Conservation (phyloP, 805 yeast genomes). For the Starmera amethionina region DNA sequence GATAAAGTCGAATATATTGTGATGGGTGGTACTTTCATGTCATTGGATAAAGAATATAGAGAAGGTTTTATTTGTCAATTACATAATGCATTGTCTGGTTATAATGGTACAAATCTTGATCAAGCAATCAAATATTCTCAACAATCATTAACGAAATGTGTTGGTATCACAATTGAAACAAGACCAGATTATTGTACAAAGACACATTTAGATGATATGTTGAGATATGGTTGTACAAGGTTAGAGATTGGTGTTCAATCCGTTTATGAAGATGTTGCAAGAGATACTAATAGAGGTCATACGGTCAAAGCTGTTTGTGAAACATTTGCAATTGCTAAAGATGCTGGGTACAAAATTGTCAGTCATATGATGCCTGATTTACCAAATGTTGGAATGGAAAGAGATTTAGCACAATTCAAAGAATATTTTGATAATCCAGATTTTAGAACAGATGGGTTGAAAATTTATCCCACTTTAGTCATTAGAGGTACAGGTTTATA, state of each 20-base stretch:
- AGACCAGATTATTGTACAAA: constrained; percentile 98
- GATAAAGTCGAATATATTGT: constrained; percentile 96
- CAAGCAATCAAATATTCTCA: constrained; percentile 89
- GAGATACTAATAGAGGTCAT: constrained; percentile 97
- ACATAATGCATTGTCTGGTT: constrained; percentile 94
- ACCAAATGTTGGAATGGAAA: constrained; percentile 97
- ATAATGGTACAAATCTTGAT: constrained; percentile 74
- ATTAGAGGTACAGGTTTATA: constrained; percentile 96
- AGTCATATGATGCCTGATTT: constrained; percentile 99
- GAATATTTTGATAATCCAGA: constrained; percentile 97
- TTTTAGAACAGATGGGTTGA: constrained; percentile 93
- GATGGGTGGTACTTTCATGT: constrained; percentile 99
- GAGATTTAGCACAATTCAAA: constrained; percentile 90
- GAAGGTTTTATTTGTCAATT: constrained; percentile 82
- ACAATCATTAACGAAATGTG: constrained; percentile 93
- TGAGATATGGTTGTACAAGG: constrained; percentile 92
- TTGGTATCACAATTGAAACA: constrained; percentile 96
- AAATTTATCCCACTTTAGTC: constrained; percentile 91
- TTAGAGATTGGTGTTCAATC: constrained; percentile 96
- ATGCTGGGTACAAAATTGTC: constrained; percentile 95
- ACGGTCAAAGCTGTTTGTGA: constrained; percentile 94
- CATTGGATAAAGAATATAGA: constrained; percentile 80
- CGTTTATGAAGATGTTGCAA: constrained; percentile 94
- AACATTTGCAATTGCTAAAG: constrained; percentile 93
- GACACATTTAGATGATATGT: constrained; percentile 91